Evolutionary conservation across 2,329 filamentous ascomycete genomes (phyloP).

Genomic region (Diaporthe sp.): DNA sequence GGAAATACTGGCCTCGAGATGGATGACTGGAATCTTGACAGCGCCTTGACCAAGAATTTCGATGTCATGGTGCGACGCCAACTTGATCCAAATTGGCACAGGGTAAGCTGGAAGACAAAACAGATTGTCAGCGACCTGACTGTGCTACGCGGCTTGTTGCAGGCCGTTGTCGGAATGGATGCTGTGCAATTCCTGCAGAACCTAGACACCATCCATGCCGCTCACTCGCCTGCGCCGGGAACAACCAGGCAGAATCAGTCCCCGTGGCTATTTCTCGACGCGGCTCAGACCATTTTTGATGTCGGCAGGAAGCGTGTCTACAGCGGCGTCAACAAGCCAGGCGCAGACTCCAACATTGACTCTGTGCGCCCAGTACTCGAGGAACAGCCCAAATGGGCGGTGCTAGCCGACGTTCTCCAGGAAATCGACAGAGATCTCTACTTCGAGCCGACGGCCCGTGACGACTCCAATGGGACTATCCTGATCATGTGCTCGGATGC

Average conservation of each 20-base stretch:
- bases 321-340: constrained; percentile 73
- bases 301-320: constrained; percentile 92
- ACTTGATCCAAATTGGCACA: constrained; percentile 96
- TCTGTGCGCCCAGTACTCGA: constrained; percentile 86
- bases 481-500: constrained; percentile 96
- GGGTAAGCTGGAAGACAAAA: constrained; percentile 93
- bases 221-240: constrained; percentile 88
- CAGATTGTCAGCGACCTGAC: constrained; percentile 94
- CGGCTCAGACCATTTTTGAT: constrained; percentile 93
- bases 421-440: constrained; percentile 95
- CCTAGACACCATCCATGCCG: constrained; percentile 92
- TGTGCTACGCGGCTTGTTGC: constrained; percentile 85
- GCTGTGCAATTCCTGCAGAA: constrained; percentile 93
- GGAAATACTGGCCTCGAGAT: constrained; percentile 91
- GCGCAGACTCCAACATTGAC: constrained; percentile 65
- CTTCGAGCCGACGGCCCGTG: constrained; percentile 81
- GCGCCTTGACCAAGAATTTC: constrained; percentile 91
- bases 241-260: constrained; percentile 91
- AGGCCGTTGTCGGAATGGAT: constrained; percentile 87
- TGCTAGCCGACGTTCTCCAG: constrained; percentile 89
- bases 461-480: constrained; percentile 92
- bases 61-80: constrained; percentile 90
- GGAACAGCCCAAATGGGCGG: constrained; percentile 90
- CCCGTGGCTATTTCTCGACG: constrained; percentile 96
- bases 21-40: constrained; percentile 97